Base-by-base conservation (phyloP, 768 basidiomycete species). In the Rubroboletus satanas region DNA sequence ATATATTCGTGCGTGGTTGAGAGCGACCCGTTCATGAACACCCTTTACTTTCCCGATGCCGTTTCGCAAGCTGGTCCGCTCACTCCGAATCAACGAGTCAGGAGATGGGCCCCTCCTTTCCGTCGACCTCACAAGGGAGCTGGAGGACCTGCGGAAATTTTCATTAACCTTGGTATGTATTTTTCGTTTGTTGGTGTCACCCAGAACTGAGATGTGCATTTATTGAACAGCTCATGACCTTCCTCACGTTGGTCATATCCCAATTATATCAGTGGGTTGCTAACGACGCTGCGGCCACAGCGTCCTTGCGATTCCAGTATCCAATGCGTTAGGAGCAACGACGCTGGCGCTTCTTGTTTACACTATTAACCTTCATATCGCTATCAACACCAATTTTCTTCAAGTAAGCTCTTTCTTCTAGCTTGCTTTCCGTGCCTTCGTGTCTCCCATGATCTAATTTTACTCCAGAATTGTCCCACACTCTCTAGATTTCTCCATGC, bases 331-430 rank as follows among this genome's bases (percentile, higher is more conserved):
- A 6, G 56, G 36, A 37, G 54, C 62, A 14, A 46, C 54, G 33
- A 68, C 70, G 5, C 56, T 70, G 21, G 58, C 58, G 14, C 64
- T 71, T 29, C 42, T 70, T 28, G 46, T 70, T 5, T 68, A 71
- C 32, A 70, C 69, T 2, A 61, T 71, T 42, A 70, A 62, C 35
- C 62, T 70, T 54, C 61, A 71, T 33, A 49, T 64, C 45, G 56
- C 50, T 21, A 41, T 58, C 45, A 59, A 59, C 21, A 45, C 32
- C n/a, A 51, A 49, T 9, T 57, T 62, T 32, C 55, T 69, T 32
- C 59, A 31, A 14, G 70, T 64, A 57, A 56, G 51, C 1, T 17
- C 43, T 33, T 47, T 41, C 8, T 41, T 45, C 21, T 23, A 5
- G 39, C 33, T 12, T 21, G 12, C 6, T 17, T 37, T 39, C 29